Percentiles rank a stretch among this genome's conserved stretches.
phyloP scores from a whole-genome alignment of 148 eudicot species.

The Heliosperma pusillum region DNA sequence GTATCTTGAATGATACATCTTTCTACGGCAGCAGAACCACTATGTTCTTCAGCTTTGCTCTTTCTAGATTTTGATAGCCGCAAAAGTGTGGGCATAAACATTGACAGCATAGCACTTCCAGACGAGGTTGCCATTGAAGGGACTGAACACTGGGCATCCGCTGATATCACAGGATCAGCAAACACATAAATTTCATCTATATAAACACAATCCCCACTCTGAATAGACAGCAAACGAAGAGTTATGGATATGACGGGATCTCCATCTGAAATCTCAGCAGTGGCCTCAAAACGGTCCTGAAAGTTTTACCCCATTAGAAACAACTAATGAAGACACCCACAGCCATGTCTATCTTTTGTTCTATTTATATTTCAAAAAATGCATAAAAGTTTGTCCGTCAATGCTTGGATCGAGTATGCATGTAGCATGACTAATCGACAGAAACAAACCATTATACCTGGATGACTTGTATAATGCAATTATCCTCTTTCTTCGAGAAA shows the following conservation, averaged over 20 bases:
- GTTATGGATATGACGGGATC: slow-evolving; percentile 69
- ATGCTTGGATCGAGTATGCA: not conserved
- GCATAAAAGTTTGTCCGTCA: not conserved
- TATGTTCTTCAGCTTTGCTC: slow-evolving; percentile 30
- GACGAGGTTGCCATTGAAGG: slow-evolving; percentile 36
- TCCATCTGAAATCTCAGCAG: slow-evolving; percentile 89
- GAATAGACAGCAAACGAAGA: slow-evolving; percentile 78
- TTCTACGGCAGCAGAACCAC: slow-evolving; percentile 26
- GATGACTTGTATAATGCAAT: slow-evolving; percentile 22
- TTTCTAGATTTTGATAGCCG: slow-evolving; percentile 58
- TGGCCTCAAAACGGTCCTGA: slow-evolving; percentile 88
- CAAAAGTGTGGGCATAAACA: slow-evolving; percentile 88
- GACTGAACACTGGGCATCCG: slow-evolving; percentile 38
- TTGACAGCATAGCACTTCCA: slow-evolving; percentile 65
- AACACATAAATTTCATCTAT: slow-evolving; percentile 83
- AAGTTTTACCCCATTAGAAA: slow-evolving; percentile 18
- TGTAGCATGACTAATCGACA: not conserved
- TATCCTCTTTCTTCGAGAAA: slow-evolving; percentile 22
- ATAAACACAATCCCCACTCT: slow-evolving; percentile 49
- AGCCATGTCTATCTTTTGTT: not conserved
- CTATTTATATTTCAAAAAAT: not conserved
- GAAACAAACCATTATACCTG: slow-evolving; percentile 37
- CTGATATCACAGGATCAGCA: slow-evolving; percentile 60
- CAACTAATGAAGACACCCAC: not conserved
- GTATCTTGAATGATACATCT: slow-evolving; percentile 25